phyloP scores from a whole-genome alignment of 768 basidiomycete genomes.

The Atractiella rhizophila region DNA sequence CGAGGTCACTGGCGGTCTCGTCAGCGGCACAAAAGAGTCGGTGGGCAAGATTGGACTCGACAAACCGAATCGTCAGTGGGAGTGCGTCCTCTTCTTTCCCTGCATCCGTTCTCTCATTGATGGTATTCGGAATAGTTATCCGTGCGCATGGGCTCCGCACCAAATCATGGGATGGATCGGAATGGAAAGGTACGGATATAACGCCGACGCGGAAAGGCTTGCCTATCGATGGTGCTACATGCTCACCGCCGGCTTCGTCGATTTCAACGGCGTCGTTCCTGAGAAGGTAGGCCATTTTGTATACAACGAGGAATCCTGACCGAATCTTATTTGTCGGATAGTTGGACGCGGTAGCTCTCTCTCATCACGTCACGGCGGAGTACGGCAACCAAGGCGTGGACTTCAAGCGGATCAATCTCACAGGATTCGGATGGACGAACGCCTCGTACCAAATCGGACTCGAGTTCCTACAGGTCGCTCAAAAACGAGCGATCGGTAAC shows the following conservation, averaged over 20 bases:
- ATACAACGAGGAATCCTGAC: background rate
- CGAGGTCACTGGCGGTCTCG: constrained; percentile 80
- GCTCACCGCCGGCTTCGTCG: constrained; percentile 84
- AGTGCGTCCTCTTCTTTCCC: constrained; percentile 22
- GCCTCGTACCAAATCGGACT: too few relatives aligned
- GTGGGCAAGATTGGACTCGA: constrained; percentile 86
- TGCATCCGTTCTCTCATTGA: background rate
- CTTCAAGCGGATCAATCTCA: background rate
- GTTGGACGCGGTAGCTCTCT: constrained; percentile 90
- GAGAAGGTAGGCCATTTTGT: constrained; percentile 81
- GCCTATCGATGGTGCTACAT: constrained; percentile 76
- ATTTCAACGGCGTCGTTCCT: constrained; percentile 92
- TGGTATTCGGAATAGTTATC: constrained; percentile 28
- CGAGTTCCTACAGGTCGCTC: too few relatives aligned
- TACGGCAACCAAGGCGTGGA: constrained; percentile 48
- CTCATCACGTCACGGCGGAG: constrained; percentile 88
- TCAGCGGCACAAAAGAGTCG: constrained; percentile 88
- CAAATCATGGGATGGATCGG: constrained; percentile 99
- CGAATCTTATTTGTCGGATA: too few relatives aligned
- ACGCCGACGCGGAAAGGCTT: constrained; percentile 73
- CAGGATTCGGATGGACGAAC: background rate
- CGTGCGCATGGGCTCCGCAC: constrained; percentile 32
- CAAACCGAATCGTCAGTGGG: constrained; percentile 95
- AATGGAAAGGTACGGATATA: constrained; percentile 79
- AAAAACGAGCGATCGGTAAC: too few relatives aligned